Conservation (phyloP, 352 stramenopile genomes). For the Globisporangium barbulae region DNA sequence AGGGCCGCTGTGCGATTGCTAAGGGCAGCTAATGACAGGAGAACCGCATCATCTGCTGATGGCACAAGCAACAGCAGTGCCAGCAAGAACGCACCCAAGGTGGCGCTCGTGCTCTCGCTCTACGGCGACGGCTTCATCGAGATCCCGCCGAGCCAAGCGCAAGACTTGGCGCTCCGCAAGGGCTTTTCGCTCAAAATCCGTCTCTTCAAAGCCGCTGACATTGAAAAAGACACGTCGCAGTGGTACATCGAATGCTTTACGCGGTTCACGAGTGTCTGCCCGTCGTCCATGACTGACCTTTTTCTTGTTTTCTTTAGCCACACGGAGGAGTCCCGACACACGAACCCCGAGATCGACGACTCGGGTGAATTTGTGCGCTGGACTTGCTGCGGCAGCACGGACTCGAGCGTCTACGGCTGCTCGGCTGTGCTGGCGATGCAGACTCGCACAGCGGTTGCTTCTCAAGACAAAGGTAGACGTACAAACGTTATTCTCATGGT, state of each 20-base stretch:
- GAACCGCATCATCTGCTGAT: not conserved
- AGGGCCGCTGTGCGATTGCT: not conserved
- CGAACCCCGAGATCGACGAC: constrained; percentile 53
- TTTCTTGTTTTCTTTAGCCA: constrained; percentile 11
- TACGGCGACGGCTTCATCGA: constrained; percentile 57
- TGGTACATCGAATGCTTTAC: constrained; percentile 18
- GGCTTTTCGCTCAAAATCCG: constrained; percentile 36
- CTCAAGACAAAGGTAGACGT: constrained; percentile 3
- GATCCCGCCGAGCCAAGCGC: constrained; percentile 16
- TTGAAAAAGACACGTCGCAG: constrained; percentile 24
- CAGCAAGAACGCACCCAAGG: not conserved
- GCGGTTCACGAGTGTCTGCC: not conserved
- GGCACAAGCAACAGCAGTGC: not conserved
- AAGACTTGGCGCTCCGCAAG: constrained; percentile 10
- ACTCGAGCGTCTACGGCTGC: constrained; percentile 56
- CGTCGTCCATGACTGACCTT: not conserved
- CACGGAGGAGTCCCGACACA: constrained; percentile 42
- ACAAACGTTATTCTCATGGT: not conserved
- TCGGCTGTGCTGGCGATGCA: constrained; percentile 16
- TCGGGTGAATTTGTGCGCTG: constrained; percentile 54
- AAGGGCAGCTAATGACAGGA: not conserved
- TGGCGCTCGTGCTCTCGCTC: constrained; percentile 31
- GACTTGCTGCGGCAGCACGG: constrained; percentile 56
- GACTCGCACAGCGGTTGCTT: not conserved
- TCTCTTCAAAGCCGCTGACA: constrained; percentile 48